phyloP scores from a whole-genome alignment of 495 filamentous ascomycete species.

The Penicillium arizonense region DNA sequence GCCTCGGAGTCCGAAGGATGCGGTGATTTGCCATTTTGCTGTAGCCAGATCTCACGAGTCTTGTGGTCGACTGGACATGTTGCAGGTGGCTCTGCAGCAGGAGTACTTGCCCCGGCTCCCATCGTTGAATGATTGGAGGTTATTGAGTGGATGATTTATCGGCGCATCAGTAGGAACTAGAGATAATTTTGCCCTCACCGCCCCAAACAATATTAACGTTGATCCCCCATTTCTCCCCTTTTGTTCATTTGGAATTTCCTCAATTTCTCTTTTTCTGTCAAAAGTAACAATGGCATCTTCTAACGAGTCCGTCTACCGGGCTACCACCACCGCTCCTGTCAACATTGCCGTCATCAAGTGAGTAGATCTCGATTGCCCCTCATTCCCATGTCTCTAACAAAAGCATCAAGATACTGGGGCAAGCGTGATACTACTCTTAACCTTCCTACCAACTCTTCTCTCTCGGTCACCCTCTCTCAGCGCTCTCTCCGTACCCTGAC shows the following conservation, averaged over 20 bases:
- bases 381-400: conserved; percentile 23
- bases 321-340: conserved; percentile 93
- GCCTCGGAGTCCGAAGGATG: conserved; percentile 30
- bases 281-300: conserved; percentile 46
- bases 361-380: conserved; percentile 24
- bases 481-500: conserved; percentile 91
- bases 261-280: conserved; percentile 4
- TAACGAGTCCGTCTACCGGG: conserved; percentile 64
- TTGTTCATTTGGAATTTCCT: conserved; percentile 3
- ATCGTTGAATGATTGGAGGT: conserved; percentile 22
- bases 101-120: conserved; percentile 44
- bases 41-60: conserved; percentile 79
- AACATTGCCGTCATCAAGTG: conserved; percentile 99
- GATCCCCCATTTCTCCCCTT: conserved; percentile 16
- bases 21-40: conserved; percentile 40
- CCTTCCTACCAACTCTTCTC: conserved; percentile 94
- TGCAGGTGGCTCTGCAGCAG: conserved; percentile 27
- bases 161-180: conserved; percentile 16
- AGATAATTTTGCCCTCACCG: conserved; percentile 36
- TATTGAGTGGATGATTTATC: conserved; percentile 15
- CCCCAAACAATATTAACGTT: conserved; percentile 19
- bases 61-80: conserved; percentile 86
- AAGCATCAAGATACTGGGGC: conserved; percentile 80
- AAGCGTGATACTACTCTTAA: conserved; percentile 92
- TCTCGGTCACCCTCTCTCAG: conserved; percentile 94